A percentile compares a stretch with the other conserved stretches of the same genome.
Conservation (phyloP, 495 filamentous ascomycete genomes). For the Penicillium soppii region DNA sequence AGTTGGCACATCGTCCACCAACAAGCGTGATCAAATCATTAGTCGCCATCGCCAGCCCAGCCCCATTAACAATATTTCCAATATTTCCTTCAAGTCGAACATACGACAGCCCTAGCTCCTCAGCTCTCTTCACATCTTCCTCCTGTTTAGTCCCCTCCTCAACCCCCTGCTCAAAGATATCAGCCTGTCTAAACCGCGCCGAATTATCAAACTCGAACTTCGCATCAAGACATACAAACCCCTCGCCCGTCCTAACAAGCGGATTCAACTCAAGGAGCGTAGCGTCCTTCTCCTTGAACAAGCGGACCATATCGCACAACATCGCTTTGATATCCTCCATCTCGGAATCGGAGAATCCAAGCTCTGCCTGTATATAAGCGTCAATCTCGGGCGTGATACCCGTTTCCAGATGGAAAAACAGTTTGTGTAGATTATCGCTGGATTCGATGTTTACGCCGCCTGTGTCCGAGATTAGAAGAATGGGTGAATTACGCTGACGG, state of each 20-base stretch:
- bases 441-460: conserved; percentile 35
- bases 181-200: conserved; percentile 23
- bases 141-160: conserved; percentile 12
- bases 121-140: conserved; percentile 22
- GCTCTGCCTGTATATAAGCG: conserved; percentile 21
- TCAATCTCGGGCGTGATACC: conserved; percentile 25
- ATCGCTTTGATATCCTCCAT: conserved; percentile 22
- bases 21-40: conserved; percentile 30
- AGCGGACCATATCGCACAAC: conserved; percentile 22
- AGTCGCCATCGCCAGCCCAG: conserved; percentile 37
- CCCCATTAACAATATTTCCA: conserved; percentile 36
- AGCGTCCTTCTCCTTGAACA: conserved; percentile 36
- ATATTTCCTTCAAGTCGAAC: conserved; percentile 33
- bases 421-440: conserved; percentile 26
- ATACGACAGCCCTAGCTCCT: conserved; percentile 26
- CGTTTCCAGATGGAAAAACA: conserved; percentile 21
- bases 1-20: conserved; percentile 34
- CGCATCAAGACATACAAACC: conserved; percentile 31
- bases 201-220: conserved; percentile 33
- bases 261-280: conserved; percentile 36
- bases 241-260: conserved; percentile 26
- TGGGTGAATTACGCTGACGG: conserved; percentile 24
- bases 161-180: conserved; percentile 26
- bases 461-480: conserved; percentile 28
- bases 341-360: conserved; percentile 24